A percentile compares a stretch with the other conserved stretches of the same genome.
Conservation (phyloP, 306 rosid species). For the Leucaena leucocephala region DNA sequence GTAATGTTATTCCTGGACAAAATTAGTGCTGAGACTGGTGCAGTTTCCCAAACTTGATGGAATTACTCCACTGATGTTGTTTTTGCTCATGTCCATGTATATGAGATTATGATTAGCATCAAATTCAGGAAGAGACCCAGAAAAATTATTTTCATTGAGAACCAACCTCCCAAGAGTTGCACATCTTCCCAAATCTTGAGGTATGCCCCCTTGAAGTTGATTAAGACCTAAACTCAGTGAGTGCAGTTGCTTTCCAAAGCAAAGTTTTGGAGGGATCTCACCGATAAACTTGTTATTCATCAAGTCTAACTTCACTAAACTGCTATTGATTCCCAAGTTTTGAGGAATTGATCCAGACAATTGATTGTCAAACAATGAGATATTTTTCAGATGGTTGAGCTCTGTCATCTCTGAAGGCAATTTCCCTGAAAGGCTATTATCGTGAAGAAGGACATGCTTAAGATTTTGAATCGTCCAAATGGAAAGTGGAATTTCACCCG, state of each 20-base stretch:
- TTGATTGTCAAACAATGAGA: slow-evolving; percentile 63
- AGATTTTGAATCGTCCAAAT: slow-evolving; percentile 84
- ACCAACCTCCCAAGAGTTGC: slow-evolving; percentile 61
- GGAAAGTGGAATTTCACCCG: slow-evolving; percentile 73
- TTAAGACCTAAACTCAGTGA: slow-evolving; percentile 61
- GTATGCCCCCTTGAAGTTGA: slow-evolving; percentile 66
- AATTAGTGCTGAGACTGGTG: slow-evolving; percentile 47
- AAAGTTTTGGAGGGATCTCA: slow-evolving; percentile 69
- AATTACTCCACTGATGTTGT: slow-evolving; percentile 56
- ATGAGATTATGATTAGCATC: slow-evolving; percentile 37
- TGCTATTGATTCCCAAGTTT: slow-evolving; percentile 70
- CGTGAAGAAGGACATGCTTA: slow-evolving; percentile 43
- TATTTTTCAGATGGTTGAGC: slow-evolving; percentile 62
- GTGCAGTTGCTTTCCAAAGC: slow-evolving; percentile 57
- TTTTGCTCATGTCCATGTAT: slow-evolving; percentile 55
- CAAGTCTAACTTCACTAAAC: slow-evolving; percentile 62
- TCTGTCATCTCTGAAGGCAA: slow-evolving; percentile 69
- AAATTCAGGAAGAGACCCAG: slow-evolving; percentile 68
- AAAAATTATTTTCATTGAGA: slow-evolving; percentile 52
- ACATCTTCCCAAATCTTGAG: slow-evolving; percentile 69
- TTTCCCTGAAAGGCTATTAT: slow-evolving; percentile 69
- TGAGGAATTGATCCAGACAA: slow-evolving; percentile 80
- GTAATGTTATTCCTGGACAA: slow-evolving; percentile 57
- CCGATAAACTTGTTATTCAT: slow-evolving; percentile 64
- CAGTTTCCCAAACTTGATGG: slow-evolving; percentile 71